These are phyloP conservation scores for Dictyostelium brefeldianum DNA, from an alignment of 78 protist genomes.

Conservation along the genomic window DNA sequence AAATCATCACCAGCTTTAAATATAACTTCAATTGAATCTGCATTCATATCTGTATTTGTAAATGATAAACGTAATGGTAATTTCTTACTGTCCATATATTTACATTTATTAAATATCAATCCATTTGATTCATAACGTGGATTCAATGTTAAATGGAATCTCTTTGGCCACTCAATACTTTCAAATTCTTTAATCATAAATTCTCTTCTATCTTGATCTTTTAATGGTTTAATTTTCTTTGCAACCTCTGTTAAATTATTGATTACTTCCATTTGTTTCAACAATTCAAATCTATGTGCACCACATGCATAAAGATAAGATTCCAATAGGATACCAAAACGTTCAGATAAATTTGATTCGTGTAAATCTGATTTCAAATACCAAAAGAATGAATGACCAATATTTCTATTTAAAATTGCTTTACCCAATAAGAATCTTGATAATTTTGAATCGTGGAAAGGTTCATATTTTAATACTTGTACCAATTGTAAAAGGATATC, in stretches of 20 bases:
- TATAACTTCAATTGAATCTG: conserved; percentile 76
- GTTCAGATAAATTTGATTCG: conserved; percentile 67
- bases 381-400: conserved; percentile 91
- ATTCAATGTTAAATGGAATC: conserved; percentile 80
- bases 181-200: conserved; percentile 58
- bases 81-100: conserved; percentile 95
- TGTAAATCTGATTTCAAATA: conserved; percentile 94
- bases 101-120: conserved; percentile 81
- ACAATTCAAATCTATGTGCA: conserved; percentile 54
- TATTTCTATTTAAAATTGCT: conserved; percentile 72
- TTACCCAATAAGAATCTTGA: conserved; percentile 82
- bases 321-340: conserved; percentile 93
- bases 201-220: conserved; percentile 55
- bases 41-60: conserved; percentile 81
- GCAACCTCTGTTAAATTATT: conserved; percentile 55
- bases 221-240: conserved; percentile 52
- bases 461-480: conserved; percentile 92
- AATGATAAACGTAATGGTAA: conserved; percentile 78
- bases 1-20: conserved; percentile 96
- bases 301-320: conserved; percentile 92
- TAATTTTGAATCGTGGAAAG: conserved; percentile 85
- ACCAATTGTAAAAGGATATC: conserved; percentile 91
- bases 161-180: conserved; percentile 58
- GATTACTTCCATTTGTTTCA: conserved; percentile 39
- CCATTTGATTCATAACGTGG: conserved; percentile 80